A percentile compares a stretch with the other conserved stretches of the same genome.
Conservation (phyloP, 208 protist genomes). For the Crithidia expoeki region DNA sequence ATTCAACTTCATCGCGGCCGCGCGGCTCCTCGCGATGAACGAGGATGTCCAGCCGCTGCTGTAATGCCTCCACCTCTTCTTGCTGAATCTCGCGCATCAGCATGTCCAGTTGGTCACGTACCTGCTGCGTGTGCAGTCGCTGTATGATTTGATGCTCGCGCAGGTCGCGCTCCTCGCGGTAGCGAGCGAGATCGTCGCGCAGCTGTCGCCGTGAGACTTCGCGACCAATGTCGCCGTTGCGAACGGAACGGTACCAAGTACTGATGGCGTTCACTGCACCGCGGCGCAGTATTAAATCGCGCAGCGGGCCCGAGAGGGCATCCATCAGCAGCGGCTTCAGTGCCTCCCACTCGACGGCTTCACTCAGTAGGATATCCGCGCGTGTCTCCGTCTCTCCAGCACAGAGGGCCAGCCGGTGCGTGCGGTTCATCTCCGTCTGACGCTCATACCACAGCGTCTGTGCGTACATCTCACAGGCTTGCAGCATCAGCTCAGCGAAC, state of each 20-base stretch:
- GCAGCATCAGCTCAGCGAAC: constrained; percentile 8
- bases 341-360: constrained; percentile 18
- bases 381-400: constrained; percentile 24
- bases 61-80: constrained; percentile 23
- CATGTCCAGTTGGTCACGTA: constrained; percentile 27
- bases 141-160: constrained; percentile 18
- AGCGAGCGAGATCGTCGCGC: constrained; percentile 15
- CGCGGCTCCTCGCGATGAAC: constrained; percentile 30
- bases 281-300: constrained; percentile 24
- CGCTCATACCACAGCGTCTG: neutral
- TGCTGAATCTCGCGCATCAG: constrained; percentile 30
- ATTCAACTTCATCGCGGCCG: constrained; percentile 17
- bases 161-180: constrained; percentile 23
- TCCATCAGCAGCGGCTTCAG: constrained; percentile 11
- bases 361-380: constrained; percentile 18
- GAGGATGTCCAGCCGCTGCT: constrained; percentile 21
- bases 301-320: constrained; percentile 26
- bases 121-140: constrained; percentile 30
- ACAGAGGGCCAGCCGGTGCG: constrained; percentile 22
- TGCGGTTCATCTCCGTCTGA: constrained; percentile 5
- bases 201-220: constrained; percentile 21
- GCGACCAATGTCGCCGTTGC: constrained; percentile 23
- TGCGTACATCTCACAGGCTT: constrained; percentile 19
- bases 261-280: constrained; percentile 22
- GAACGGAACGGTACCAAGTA: constrained; percentile 23